A percentile compares a stretch with the other conserved stretches of the same genome.
These are phyloP conservation scores for Kurtzmaniella quercitrusa DNA, from an alignment of 1,139 yeast genomes.

Conservation along the genomic window DNA sequence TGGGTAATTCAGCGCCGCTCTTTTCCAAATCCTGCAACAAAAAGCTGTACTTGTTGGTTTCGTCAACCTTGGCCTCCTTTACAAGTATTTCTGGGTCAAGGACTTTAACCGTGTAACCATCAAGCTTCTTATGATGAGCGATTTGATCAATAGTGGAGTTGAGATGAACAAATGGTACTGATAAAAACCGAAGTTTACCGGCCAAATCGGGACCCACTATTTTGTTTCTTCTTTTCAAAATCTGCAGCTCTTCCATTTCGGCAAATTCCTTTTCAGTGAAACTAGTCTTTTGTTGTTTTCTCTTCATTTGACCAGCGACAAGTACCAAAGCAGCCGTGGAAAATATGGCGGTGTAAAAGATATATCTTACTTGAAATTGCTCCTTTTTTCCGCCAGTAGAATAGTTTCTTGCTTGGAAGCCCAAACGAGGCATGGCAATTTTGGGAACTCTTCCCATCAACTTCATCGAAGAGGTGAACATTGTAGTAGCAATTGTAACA, in stretches of 20 bases:
- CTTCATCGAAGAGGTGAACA: background rate
- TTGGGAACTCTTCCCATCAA: background rate
- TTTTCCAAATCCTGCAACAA: slow-evolving; percentile 39
- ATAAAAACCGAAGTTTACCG: slow-evolving; percentile 36
- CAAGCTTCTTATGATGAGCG: slow-evolving; percentile 13
- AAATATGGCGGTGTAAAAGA: slow-evolving; percentile 45
- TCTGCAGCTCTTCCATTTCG: slow-evolving; percentile 44
- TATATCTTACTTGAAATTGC: slow-evolving; percentile 44
- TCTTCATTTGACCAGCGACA: slow-evolving; percentile 51
- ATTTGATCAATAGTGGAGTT: slow-evolving; percentile 19
- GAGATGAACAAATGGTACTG: slow-evolving; percentile 38
- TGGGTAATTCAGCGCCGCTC: slow-evolving; percentile 41
- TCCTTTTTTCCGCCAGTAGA: slow-evolving; percentile 9
- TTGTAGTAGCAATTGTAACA: background rate
- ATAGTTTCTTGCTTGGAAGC: background rate
- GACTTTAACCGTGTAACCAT: slow-evolving; percentile 36
- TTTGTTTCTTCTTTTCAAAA: slow-evolving; percentile 52
- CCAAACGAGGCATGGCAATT: background rate
- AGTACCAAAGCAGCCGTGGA: slow-evolving; percentile 52
- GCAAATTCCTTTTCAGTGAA: slow-evolving; percentile 59
- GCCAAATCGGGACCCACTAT: slow-evolving; percentile 29
- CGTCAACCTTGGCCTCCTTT: slow-evolving; percentile 38
- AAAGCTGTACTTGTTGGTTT: slow-evolving; percentile 36
- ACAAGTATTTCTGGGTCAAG: slow-evolving; percentile 46
- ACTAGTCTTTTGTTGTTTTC: slow-evolving; percentile 31